Base-by-base conservation (phyloP, 257 asterid species). In the Dorcoceras hygrometricum region DNA sequence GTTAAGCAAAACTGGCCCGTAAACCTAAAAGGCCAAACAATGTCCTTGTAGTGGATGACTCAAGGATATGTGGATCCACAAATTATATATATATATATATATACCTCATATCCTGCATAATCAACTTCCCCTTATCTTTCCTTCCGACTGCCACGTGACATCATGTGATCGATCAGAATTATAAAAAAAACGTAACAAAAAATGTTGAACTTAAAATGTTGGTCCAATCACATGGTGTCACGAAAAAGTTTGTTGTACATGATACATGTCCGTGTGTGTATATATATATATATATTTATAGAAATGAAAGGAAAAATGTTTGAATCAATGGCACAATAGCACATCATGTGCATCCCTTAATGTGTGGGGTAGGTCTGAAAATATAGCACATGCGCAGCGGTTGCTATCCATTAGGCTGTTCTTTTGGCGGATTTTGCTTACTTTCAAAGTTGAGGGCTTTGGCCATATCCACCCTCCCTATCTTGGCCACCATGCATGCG, bases 341-440 rank as follows among this genome's bases (percentile, higher is more conserved):
- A 72, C 82, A 77, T 77, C 82, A 77, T 77, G 85, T 74, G 82
- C 70, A n/a, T 46, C 54, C 76, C 61, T 77, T 59, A 61, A 78
- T 71, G 72, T 68, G 78, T 71, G 82, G 77, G 74, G 67, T 64
- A 53, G 71, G 59, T 19, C 6, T 26, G 56, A 23, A 69, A 31
- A 24, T 66, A 68, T 54, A 59, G 77, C 80, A 66, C 73, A 68
- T 74, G 82, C 71, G 75, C 69, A 32, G 29, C 73, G 68, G 65
- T 73, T 73, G 77, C 67, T 74, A 77, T 69, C 25, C 12, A 76
- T 70, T 69, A 62, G 65, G 66, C 71, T 60, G 56, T 75, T 67
- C 39, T 70, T 75, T 78, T 79, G 78, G 68, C 70, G 16, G 57
- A 46, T 28, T 77, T 77, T 73, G 70, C 71, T 60, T 36, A 46